Evolutionary conservation across 2,329 filamentous ascomycete genomes (phyloP).

Genomic region (Fusarium verticillioides): DNA sequence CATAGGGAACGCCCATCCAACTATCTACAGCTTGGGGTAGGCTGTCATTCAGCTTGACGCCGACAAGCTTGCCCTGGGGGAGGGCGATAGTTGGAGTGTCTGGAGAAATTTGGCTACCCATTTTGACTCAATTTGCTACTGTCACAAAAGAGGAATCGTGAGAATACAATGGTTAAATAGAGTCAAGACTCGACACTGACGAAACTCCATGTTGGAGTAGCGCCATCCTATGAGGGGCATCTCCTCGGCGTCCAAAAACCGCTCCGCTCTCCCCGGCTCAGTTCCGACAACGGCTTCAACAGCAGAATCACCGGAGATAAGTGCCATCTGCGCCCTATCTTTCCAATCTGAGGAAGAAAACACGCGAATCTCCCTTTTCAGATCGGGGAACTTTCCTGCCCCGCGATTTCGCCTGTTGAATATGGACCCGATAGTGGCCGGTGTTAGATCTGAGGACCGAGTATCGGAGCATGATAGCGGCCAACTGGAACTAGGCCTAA

Average conservation of each 20-base stretch:
- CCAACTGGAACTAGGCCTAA: not conserved
- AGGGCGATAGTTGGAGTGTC: conserved; percentile 26
- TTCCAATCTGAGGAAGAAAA: not conserved
- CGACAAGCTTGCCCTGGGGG: conserved; percentile 38
- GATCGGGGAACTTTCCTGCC: conserved; percentile 20
- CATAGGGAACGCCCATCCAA: conserved; percentile 63
- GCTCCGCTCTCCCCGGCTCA: conserved; percentile 2
- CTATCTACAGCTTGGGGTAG: conserved; percentile 48
- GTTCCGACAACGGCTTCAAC: conserved; percentile 9
- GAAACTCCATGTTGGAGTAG: not conserved
- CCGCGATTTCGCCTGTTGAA: conserved; percentile 16
- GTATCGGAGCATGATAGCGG: not conserved
- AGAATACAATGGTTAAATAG: not conserved
- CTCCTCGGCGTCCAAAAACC: conserved; percentile 24
- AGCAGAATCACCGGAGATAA: not conserved
- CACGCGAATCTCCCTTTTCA: not conserved
- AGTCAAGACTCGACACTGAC: not conserved
- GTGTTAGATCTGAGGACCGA: conserved; percentile 26
- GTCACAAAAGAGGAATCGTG: not conserved
- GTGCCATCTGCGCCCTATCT: not conserved
- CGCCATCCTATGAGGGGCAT: not conserved
- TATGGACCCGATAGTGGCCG: not conserved
- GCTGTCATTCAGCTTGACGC: conserved; percentile 26
- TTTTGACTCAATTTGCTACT: not conserved
- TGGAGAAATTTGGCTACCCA: conserved; percentile 25